These are phyloP conservation scores for Dothiorella sarmentorum DNA, from an alignment of 2,329 filamentous ascomycete genomes.

Conservation along the genomic window DNA sequence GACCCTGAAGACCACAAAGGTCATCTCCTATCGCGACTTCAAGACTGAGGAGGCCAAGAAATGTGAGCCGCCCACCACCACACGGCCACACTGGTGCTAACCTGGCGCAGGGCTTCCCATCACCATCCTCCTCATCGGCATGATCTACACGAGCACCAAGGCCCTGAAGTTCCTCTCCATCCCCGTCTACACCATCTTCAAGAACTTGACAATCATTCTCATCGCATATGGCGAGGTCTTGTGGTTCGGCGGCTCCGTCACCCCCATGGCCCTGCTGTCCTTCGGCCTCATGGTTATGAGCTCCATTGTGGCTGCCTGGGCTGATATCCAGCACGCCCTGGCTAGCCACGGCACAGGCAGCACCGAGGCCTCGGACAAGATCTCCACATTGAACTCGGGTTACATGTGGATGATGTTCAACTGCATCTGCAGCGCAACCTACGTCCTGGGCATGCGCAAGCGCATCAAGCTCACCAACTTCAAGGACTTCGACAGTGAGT, in stretches of 20 bases:
- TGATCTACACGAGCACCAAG: conserved; percentile 98
- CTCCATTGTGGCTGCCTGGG: conserved; percentile 93
- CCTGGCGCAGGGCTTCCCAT: conserved; percentile 81
- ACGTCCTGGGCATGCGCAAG: conserved; percentile 92
- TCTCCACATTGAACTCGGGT: conserved; percentile 88
- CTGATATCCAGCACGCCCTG: conserved; percentile 85
- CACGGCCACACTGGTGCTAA: conserved; percentile 19
- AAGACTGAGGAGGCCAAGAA: conserved; percentile 86
- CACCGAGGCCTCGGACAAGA: conserved; percentile 64
- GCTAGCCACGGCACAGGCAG: conserved; percentile 54
- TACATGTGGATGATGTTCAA: conserved; percentile 99
- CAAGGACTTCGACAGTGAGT: conserved; percentile 98
- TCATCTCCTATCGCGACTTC: conserved; percentile 83
- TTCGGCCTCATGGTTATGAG: conserved; percentile 97
- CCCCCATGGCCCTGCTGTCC: conserved; percentile 80
- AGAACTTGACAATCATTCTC: conserved; percentile 98
- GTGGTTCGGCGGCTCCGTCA: conserved; percentile 95
- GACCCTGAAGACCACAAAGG: conserved; percentile 71
- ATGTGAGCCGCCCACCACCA: conserved; percentile 58
- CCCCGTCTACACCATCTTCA: conserved; percentile 99
- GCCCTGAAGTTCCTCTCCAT: conserved; percentile 95
- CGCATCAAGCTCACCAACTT: conserved; percentile 99
- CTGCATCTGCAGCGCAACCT: conserved; percentile 89
- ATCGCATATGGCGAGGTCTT: conserved; percentile 98
- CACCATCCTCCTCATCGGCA: conserved; percentile 90